phyloP scores from a whole-genome alignment of 2,329 filamentous ascomycete genomes.

The Penicillium crustosum region DNA sequence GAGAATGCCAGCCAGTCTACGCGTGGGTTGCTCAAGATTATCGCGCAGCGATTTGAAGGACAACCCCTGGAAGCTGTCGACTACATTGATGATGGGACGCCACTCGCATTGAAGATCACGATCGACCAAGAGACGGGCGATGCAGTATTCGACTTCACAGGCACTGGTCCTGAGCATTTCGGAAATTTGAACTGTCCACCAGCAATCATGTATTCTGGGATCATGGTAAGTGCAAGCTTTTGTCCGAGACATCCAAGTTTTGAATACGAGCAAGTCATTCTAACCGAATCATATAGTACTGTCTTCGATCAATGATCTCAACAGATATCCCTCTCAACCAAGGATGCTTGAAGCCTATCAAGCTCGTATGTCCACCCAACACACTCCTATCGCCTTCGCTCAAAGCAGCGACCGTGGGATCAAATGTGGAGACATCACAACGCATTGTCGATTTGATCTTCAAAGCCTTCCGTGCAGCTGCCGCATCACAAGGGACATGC shows the following conservation, averaged over 20 bases:
- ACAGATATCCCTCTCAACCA: conserved; percentile 79
- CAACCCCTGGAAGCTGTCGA: conserved; percentile 55
- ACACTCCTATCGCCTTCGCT: conserved; percentile 55
- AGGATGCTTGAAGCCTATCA: conserved; percentile 71
- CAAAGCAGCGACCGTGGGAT: neutral
- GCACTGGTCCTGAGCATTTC: conserved; percentile 53
- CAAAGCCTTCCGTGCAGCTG: conserved; percentile 70
- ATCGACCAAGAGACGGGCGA: conserved; percentile 70
- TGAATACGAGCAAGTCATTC: neutral
- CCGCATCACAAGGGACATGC: conserved; percentile 70
- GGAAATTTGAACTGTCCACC: conserved; percentile 71
- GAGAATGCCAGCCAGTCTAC: conserved; percentile 2
- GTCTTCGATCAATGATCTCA: conserved; percentile 67
- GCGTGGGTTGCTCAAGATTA: conserved; percentile 6
- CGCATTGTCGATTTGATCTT: conserved; percentile 75
- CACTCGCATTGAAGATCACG: conserved; percentile 67
- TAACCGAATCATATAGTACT: conserved; percentile 40
- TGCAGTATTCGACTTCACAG: conserved; percentile 70
- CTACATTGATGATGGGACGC: conserved; percentile 77
- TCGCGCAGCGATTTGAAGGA: neutral
- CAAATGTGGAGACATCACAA: neutral
- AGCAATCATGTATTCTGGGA: conserved; percentile 66
- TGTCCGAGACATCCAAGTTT: neutral
- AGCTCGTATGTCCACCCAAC: conserved; percentile 61
- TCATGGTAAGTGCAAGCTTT: neutral